Evolutionary conservation across 2,329 filamentous ascomycete species (phyloP), one percentile per base, ranked within the genome.

Genomic region (Chaetomium sp.): DNA sequence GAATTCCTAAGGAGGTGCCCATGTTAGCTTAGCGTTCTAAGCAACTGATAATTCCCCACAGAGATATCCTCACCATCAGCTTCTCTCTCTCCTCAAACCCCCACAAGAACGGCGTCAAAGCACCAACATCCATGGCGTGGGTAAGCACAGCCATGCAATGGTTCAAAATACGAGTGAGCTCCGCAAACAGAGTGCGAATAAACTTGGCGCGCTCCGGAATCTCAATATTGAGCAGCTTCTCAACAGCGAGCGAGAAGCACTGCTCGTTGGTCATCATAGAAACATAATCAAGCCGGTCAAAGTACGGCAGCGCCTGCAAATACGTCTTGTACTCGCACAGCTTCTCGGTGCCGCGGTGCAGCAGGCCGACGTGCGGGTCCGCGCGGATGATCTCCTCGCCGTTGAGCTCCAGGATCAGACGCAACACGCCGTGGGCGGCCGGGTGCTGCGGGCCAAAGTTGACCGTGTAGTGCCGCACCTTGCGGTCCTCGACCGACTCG

Each of bases 251-350:
- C 40, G 91, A 85, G 75, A 90, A 99, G 70, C 91, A 96, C 76
- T 99, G 94, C 80, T 99, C 94, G 75, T 99, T 99, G 68, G 94
- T 99, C 94, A 99, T 99, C 95, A 99, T 99, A 68, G 91, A 96
- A 66, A 96, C 91, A 74, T 99, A 99, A 76, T 99, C 94, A 72
- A 99, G 81, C 66, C 94, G 90, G 76, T 99, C 94, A 72, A 99
- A 99, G 79, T 99, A 99, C 55, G 94, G 94, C 70, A 99, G 79
- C 56, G 94, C 94, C 79, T 99, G 94, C 69, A 97, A 82, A 71
- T 99, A 99, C 66, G 92, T 96, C 82, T 96, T 96, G 83, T 99
- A 99, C 80, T 99, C 94, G 76, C 97, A 97, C 76, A 99, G 84
- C 82, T 99, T 99, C 81, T 99, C 94, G 61, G 94, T 99, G 65